phyloP scores from a whole-genome alignment of 345 rosid species.

The Melaleuca quinquenervia region DNA sequence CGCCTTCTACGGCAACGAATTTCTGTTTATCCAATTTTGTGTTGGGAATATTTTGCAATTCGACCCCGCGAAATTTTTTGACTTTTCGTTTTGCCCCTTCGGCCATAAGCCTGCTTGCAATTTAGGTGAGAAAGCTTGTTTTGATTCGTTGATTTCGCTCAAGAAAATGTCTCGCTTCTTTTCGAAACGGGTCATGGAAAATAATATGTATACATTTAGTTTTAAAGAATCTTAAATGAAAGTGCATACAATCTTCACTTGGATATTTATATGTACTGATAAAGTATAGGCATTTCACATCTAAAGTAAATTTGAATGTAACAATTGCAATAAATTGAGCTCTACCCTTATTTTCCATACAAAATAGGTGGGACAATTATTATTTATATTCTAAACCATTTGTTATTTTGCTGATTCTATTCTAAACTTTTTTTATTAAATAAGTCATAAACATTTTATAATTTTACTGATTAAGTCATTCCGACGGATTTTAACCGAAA shows the following conservation, averaged over 20 bases:
- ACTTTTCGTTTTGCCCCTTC: background rate
- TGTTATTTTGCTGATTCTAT: too few species aligned
- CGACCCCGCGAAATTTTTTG: rapidly evolving
- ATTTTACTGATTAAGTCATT: too few species aligned
- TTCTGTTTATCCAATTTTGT: background rate
- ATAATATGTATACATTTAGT: background rate
- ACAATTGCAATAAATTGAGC: background rate
- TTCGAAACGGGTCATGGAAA: background rate
- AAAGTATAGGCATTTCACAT: background rate
- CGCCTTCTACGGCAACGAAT: background rate
- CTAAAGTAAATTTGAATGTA: background rate
- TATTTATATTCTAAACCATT: too few species aligned
- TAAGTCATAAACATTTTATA: too few species aligned
- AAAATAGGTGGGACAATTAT: too few species aligned
- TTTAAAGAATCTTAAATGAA: background rate
- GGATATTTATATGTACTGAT: background rate
- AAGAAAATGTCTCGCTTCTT: background rate
- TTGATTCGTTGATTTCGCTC: background rate
- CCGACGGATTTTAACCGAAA: too few species aligned
- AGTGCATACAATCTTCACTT: background rate
- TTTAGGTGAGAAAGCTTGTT: background rate
- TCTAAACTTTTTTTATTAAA: too few species aligned
- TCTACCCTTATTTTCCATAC: background rate
- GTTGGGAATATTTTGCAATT: background rate
- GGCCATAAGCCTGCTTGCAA: background rate